Percentiles rank a stretch among this genome's conserved stretches.
Conservation (phyloP, 768 basidiomycete genomes). For the Mycena epipterygia region DNA sequence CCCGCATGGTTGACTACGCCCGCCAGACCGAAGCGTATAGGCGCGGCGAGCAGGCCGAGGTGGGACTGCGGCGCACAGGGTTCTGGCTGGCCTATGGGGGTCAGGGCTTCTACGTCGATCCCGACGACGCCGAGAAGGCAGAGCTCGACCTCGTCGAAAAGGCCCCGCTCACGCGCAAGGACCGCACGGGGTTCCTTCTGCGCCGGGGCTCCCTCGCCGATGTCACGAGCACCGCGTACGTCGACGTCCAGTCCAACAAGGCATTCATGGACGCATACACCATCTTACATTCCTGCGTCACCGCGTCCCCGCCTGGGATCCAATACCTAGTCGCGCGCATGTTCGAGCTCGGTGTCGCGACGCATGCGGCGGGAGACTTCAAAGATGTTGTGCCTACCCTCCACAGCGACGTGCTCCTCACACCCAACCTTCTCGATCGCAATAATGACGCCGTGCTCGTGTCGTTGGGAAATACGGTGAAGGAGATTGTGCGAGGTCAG, state of each 20-base stretch:
- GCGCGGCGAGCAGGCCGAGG: neutral
- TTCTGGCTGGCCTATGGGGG: neutral
- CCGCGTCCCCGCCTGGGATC: neutral
- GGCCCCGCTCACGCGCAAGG: neutral
- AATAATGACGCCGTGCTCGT: neutral
- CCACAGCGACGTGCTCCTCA: neutral
- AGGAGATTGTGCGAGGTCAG: neutral
- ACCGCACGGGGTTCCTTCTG: neutral
- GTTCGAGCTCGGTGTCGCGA: conserved; percentile 7
- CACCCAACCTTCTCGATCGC: neutral
- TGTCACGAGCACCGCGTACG: neutral
- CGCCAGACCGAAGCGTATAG: neutral
- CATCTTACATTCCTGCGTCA: neutral
- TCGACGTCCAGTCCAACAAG: neutral
- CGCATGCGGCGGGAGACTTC: neutral
- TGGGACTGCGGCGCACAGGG: neutral
- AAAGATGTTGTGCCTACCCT: neutral
- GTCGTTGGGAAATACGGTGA: neutral
- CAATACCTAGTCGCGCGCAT: neutral
- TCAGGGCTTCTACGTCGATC: neutral
- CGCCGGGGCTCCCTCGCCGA: neutral
- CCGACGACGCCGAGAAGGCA: neutral
- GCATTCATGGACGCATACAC: neutral
- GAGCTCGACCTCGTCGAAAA: neutral
- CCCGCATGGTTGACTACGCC: neutral